These are phyloP conservation scores for Ehretia macrophylla DNA, from an alignment of 257 asterid species.

Conservation along the genomic window DNA sequence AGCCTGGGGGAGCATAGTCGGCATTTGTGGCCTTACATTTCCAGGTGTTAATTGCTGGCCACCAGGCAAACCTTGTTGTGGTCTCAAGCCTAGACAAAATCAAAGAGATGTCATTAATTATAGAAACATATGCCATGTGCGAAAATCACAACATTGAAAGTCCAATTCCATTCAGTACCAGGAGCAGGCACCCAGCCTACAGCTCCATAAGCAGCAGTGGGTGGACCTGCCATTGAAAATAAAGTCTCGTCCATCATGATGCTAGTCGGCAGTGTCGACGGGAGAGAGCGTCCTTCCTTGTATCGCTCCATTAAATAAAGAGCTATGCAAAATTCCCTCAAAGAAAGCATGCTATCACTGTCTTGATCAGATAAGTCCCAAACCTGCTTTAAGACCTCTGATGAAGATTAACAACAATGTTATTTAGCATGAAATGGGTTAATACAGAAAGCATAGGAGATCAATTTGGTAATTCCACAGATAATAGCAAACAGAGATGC, in stretches of 20 bases:
- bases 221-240: constrained; percentile 79
- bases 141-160: constrained; percentile 9
- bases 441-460: too few relatives aligned
- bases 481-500: too few relatives aligned
- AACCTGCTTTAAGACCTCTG: constrained; percentile 95
- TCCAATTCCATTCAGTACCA: neutral
- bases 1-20: constrained; percentile 73
- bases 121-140: neutral
- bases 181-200: constrained; percentile 68
- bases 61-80: constrained; percentile 35
- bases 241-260: constrained; percentile 80
- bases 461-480: too few relatives aligned
- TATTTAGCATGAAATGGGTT: neutral
- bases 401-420: constrained; percentile 24
- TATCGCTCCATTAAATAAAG: constrained; percentile 89
- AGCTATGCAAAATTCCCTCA: constrained; percentile 91
- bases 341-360: constrained; percentile 89
- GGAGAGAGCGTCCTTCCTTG: constrained; percentile 79
- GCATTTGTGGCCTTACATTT: constrained; percentile 39
- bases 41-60: constrained; percentile 56
- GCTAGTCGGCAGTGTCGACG: constrained; percentile 70
- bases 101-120: constrained; percentile 5
- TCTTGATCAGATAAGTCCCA: constrained; percentile 99
- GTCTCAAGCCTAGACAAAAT: constrained; percentile 54
- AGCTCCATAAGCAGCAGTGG: constrained; percentile 54